Conservation (phyloP, 208 protist genomes). For the Trypanosomatidae sp. region DNA sequence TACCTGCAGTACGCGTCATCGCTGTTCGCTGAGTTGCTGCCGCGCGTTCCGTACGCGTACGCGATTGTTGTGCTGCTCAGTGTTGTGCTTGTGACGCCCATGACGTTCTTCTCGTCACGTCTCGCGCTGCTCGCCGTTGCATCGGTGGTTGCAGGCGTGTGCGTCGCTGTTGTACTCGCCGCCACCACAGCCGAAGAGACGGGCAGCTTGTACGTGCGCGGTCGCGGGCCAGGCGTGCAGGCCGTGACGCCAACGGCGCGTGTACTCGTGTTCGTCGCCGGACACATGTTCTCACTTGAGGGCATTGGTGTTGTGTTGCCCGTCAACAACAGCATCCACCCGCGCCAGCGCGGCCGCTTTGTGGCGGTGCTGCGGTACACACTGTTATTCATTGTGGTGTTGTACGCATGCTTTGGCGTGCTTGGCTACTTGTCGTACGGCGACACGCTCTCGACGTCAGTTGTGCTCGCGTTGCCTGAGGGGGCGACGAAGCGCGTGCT, state of each 20-base stretch:
- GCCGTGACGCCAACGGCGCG: slow-evolving; percentile 19
- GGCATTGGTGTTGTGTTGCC: slow-evolving; percentile 63
- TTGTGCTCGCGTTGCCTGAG: slow-evolving; percentile 46
- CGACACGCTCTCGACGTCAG: slow-evolving; percentile 40
- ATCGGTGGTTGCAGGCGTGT: slow-evolving; percentile 47
- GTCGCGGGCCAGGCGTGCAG: slow-evolving; percentile 15
- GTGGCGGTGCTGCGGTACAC: slow-evolving; percentile 31
- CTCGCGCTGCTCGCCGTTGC: slow-evolving; percentile 41
- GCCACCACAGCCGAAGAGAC: slow-evolving; percentile 37
- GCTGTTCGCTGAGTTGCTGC: slow-evolving; percentile 45
- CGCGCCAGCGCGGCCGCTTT: slow-evolving; percentile 24
- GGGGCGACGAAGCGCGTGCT: slow-evolving; percentile 21
- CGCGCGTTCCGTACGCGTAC: slow-evolving; percentile 13
- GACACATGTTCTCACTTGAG: slow-evolving; percentile 73
- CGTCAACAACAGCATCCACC: slow-evolving; percentile 60
- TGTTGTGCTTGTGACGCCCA: slow-evolving; percentile 38
- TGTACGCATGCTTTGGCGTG: slow-evolving; percentile 57
- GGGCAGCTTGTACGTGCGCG: slow-evolving; percentile 14
- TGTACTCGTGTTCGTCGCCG: slow-evolving; percentile 52
- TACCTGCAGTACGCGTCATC: slow-evolving; percentile 64
- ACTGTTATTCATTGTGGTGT: slow-evolving; percentile 21
- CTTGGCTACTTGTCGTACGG: slow-evolving; percentile 64
- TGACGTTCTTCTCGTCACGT: slow-evolving; percentile 51
- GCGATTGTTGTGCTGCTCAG: slow-evolving; percentile 24
- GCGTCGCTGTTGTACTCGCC: slow-evolving; percentile 29